These are phyloP conservation scores for Arabidopsis lyrata DNA, from an alignment of 441 rosid species.

Conservation along the genomic window DNA sequence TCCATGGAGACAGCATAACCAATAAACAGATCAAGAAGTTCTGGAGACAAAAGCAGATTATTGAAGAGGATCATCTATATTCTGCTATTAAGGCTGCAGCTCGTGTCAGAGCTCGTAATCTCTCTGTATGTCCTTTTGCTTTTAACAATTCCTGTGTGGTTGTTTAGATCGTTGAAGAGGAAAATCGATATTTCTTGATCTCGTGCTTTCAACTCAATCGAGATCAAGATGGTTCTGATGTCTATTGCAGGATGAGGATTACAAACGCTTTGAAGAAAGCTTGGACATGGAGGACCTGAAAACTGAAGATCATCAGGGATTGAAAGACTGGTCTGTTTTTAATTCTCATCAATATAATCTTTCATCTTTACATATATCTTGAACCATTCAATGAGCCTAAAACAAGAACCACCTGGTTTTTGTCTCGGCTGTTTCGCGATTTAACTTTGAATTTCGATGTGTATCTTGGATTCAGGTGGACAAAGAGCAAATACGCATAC, in stretches of 20 bases:
- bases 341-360: not conserved
- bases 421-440: not conserved
- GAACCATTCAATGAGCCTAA: not conserved
- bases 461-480: constrained; percentile 65
- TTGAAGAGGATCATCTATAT: constrained; percentile 84
- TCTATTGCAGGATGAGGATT: constrained; percentile 59
- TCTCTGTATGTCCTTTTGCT: constrained; percentile 55
- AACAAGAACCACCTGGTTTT: not conserved
- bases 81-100: constrained; percentile 66
- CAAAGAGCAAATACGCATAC: constrained; percentile 90
- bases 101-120: constrained; percentile 69
- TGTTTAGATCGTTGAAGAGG: not conserved
- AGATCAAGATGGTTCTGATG: constrained; percentile 7
- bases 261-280: constrained; percentile 64
- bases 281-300: constrained; percentile 51
- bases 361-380: not conserved
- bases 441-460: constrained; percentile 23
- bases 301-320: constrained; percentile 63
- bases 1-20: constrained; percentile 59
- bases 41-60: constrained; percentile 74
- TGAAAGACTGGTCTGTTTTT: constrained; percentile 74
- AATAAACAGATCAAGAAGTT: constrained; percentile 79
- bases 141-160: constrained; percentile 18
- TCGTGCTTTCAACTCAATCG: not conserved
- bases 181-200: not conserved